Evolutionary conservation across 176 grass and related monocot genomes (phyloP), one percentile per base, ranked within the genome.

Genomic region (Triticum monococcum): DNA sequence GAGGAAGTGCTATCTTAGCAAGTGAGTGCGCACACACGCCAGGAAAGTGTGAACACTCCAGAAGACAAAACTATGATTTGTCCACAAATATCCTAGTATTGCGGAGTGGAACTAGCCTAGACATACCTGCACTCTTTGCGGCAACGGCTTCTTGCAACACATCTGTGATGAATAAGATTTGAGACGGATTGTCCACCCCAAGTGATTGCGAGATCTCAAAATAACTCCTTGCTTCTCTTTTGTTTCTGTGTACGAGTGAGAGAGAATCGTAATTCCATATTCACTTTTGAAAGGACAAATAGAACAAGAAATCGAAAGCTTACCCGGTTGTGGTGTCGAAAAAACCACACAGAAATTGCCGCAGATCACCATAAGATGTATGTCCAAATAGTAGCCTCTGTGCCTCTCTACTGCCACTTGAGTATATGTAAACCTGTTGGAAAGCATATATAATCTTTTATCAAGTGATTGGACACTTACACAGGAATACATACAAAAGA

Each of bases 321-420:
- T 88, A 98, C 96, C 96, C 96, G 7, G 91, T 87, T 72, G 84
- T 94, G 56, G 96, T 98, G 76, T 98, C 96, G 79, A 98, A 98
- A 91, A 87, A 98, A 30, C 96, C 96, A 91, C 79, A 96, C 22
- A 98, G 67, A 81, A 88, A 94, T 22, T 88, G 87, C 41, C 93
- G 86, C 41, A 98, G 85, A 77, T 98, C 96, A 66, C 96, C 96
- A 17, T 88, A 91, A 2, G 82, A 43, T 79, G 93, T 94, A 72
- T 98, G 90, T 30, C 96, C 93, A 90, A 98, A 98, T 75, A 98
- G 79, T 88, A 98, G 91, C 82, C 90, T 95, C 50, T 98, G 96
- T 16, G 93, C 96, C 89, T 98, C 96, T 84, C 93, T 91, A 57
- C 93, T 98, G 79, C 96, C 96, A 88, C 96, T 98, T 78, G 93